A percentile compares a stretch with the other conserved stretches of the same genome.
Evolutionary conservation across 495 filamentous ascomycete genomes (phyloP).

Genomic region (Cryomyces antarcticus): DNA sequence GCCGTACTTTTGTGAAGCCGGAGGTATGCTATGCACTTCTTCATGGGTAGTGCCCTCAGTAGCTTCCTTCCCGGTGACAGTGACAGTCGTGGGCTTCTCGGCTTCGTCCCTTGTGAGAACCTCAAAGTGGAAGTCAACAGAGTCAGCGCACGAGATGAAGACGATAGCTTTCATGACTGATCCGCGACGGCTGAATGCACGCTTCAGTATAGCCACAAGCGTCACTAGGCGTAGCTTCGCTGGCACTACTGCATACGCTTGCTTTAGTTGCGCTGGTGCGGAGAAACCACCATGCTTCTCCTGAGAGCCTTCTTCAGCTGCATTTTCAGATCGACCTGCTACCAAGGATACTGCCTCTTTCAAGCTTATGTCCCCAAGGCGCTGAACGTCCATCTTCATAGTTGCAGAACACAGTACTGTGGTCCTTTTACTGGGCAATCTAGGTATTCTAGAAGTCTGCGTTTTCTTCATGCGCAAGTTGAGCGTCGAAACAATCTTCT

Average conservation of each 20-base stretch:
- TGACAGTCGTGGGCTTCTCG: not conserved
- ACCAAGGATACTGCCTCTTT: constrained; percentile 82
- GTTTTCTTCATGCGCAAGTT: constrained; percentile 25
- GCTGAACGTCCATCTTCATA: constrained; percentile 89
- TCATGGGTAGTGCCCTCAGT: not conserved
- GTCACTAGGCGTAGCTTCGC: constrained; percentile 80
- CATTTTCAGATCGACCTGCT: constrained; percentile 31
- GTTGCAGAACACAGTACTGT: constrained; percentile 93
- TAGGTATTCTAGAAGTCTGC: constrained; percentile 21
- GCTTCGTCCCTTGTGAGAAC: constrained; percentile 38
- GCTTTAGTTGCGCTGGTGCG: constrained; percentile 85
- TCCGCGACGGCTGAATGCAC: constrained; percentile 66
- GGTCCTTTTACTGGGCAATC: constrained; percentile 52
- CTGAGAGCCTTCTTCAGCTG: constrained; percentile 22
- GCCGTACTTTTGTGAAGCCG: constrained; percentile 19
- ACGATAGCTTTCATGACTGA: constrained; percentile 88
- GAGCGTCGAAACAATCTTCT: constrained; percentile 63
- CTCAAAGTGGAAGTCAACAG: constrained; percentile 89
- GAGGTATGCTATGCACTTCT: not conserved
- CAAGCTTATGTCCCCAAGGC: constrained; percentile 78
- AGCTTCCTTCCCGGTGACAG: not conserved
- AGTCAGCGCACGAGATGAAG: constrained; percentile 92
- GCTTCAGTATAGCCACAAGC: constrained; percentile 60
- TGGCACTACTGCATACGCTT: constrained; percentile 68
- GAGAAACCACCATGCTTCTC: constrained; percentile 40